phyloP scores from a whole-genome alignment of 2,329 filamentous ascomycete species.

The Penicillium sp. region DNA sequence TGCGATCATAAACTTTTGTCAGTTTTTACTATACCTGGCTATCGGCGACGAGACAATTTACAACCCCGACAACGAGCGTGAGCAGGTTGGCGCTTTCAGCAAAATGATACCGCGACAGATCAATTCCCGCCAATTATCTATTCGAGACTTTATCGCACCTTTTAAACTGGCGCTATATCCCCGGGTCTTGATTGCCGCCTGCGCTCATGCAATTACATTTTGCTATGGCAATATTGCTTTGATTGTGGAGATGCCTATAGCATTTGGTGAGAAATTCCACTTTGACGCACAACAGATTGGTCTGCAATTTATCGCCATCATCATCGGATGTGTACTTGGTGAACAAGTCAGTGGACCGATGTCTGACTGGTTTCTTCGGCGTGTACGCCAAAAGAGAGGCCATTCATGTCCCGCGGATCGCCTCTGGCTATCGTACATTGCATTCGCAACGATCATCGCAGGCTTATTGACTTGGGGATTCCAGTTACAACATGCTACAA shows the following conservation, averaged over 20 bases:
- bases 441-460: constrained; percentile 55
- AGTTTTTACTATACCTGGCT: constrained; percentile 59
- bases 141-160: constrained; percentile 56
- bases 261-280: constrained; percentile 59
- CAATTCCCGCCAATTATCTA: constrained; percentile 50
- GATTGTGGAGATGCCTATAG: constrained; percentile 63
- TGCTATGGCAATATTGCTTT: constrained; percentile 57
- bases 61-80: constrained; percentile 44
- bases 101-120: constrained; percentile 50
- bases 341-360: constrained; percentile 61
- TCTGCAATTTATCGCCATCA: constrained; percentile 61
- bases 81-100: constrained; percentile 36
- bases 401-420: constrained; percentile 54
- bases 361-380: constrained; percentile 58
- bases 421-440: constrained; percentile 62
- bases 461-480: constrained; percentile 62
- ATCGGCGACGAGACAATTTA: constrained; percentile 60
- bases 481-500: constrained; percentile 50
- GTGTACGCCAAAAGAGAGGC: constrained; percentile 25
- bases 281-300: constrained; percentile 63
- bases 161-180: constrained; percentile 48
- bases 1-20: constrained; percentile 60
- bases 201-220: constrained; percentile 61
- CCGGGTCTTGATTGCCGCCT: constrained; percentile 55
- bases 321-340: constrained; percentile 62